phyloP scores from a whole-genome alignment of 768 basidiomycete genomes.

The Pholiota microspora region DNA sequence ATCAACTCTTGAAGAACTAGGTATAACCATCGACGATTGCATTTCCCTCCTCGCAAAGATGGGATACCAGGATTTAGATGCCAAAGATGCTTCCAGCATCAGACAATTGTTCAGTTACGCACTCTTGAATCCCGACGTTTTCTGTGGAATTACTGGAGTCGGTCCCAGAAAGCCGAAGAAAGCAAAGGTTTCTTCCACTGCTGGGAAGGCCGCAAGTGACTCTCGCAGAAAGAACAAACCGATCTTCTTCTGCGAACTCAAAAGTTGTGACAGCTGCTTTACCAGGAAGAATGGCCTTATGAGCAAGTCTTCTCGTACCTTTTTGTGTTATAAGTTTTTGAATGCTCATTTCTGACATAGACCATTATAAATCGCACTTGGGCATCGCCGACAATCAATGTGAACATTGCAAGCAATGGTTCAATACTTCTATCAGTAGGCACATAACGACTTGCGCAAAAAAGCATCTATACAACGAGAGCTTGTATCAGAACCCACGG shows the following conservation, averaged over 20 bases:
- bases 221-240: background rate
- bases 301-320: background rate
- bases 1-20: background rate
- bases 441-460: too few relatives aligned
- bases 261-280: background rate
- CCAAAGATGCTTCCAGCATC: background rate
- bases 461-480: background rate
- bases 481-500: background rate
- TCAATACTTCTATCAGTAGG: slow-evolving; percentile 6
- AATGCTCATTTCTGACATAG: background rate
- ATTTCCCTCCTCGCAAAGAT: background rate
- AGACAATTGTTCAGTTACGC: background rate
- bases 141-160: too few relatives aligned
- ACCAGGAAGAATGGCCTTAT: slow-evolving; percentile 4
- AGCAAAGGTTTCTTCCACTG: background rate
- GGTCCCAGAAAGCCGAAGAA: background rate
- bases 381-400: slow-evolving; percentile 12
- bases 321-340: background rate
- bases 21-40: background rate
- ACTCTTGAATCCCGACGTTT: too few relatives aligned
- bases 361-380: slow-evolving; percentile 14
- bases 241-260: slow-evolving; percentile 1
- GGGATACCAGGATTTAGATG: background rate
- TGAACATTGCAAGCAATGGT: slow-evolving; percentile 6
- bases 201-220: background rate